Evolutionary conservation across 2,329 filamentous ascomycete species (phyloP).

Genomic region (Raffaelea ambrosiae): DNA sequence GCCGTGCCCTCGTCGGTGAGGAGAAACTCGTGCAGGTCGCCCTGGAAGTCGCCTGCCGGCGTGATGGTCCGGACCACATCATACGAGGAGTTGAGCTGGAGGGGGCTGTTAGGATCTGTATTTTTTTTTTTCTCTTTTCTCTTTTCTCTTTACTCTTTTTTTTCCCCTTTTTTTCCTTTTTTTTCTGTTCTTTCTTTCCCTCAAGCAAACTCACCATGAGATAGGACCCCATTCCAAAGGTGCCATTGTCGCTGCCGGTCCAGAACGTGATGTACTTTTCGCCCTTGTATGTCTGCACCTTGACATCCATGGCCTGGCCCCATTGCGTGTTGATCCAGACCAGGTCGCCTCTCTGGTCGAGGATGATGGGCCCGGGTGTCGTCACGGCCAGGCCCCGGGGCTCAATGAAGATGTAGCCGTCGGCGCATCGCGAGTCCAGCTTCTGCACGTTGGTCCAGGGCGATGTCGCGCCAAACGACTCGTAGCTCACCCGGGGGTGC

Average conservation of each 20-base stretch:
- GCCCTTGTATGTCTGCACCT: conserved; percentile 32
- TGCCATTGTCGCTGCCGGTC: conserved; percentile 27
- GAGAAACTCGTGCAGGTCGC: conserved; percentile 48
- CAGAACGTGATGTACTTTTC: conserved; percentile 44
- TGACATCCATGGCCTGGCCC: conserved; percentile 18
- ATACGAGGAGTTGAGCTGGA: conserved; percentile 45
- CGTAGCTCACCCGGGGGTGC: conserved; percentile 4
- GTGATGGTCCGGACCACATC: conserved; percentile 44
- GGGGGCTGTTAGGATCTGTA: too few relatives aligned
- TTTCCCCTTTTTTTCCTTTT: background rate
- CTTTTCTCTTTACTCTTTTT: background rate
- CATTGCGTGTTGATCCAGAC: conserved; percentile 37
- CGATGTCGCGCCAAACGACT: conserved; percentile 6
- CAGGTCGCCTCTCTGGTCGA: conserved; percentile 43
- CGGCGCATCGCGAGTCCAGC: background rate
- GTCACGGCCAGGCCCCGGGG: conserved; percentile 12
- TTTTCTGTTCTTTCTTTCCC: background rate
- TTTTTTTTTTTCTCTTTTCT: background rate
- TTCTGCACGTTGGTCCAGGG: conserved; percentile 4
- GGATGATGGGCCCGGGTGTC: conserved; percentile 46
- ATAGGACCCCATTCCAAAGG: conserved; percentile 17
- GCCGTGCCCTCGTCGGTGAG: conserved; percentile 43
- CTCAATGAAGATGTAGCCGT: conserved; percentile 19
- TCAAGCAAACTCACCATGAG: conserved; percentile 28
- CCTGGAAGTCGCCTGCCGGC: conserved; percentile 38